These are phyloP conservation scores for Leccinum aurantiacum DNA, from an alignment of 768 basidiomycete species.

Conservation along the genomic window DNA sequence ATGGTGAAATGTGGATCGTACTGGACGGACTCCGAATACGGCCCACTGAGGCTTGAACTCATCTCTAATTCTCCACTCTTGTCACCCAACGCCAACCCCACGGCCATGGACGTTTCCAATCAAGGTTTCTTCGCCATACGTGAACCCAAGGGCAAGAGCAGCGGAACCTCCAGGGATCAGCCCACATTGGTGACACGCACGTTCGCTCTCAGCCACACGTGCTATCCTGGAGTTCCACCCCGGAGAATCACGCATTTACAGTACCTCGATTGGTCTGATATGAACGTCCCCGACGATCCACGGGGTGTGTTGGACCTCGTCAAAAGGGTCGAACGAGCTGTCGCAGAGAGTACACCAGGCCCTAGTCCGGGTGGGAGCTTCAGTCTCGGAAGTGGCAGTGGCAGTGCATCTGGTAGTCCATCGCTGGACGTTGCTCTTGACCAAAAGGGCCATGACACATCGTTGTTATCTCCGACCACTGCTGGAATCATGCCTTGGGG, in stretches of 20 bases:
- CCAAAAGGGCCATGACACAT: constrained; percentile 2
- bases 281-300: constrained; percentile 90
- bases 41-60: constrained; percentile 63
- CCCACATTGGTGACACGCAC: constrained; percentile 51
- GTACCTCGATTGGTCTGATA: constrained; percentile 94
- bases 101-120: constrained; percentile 21
- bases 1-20: constrained; percentile 90
- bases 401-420: constrained; percentile 16
- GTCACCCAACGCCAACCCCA: constrained; percentile 34
- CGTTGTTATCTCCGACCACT: constrained; percentile 20
- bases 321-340: constrained; percentile 53
- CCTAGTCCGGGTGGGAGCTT: constrained; percentile 28
- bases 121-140: constrained; percentile 40
- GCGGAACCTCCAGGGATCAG: constrained; percentile 14
- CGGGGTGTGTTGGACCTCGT: constrained; percentile 73
- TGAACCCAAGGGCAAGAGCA: constrained; percentile 17
- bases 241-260: constrained; percentile 85
- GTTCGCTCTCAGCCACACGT: constrained; percentile 66
- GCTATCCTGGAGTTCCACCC: constrained; percentile 56
- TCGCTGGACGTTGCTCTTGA: constrained; percentile 18
- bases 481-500: constrained; percentile 4
- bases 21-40: constrained; percentile 73
- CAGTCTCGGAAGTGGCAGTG: constrained; percentile 22
- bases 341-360: constrained; percentile 30
- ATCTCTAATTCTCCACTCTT: constrained; percentile 44